Base-by-base conservation (phyloP, 306 rosid species). In the Sicyos edulis region DNA sequence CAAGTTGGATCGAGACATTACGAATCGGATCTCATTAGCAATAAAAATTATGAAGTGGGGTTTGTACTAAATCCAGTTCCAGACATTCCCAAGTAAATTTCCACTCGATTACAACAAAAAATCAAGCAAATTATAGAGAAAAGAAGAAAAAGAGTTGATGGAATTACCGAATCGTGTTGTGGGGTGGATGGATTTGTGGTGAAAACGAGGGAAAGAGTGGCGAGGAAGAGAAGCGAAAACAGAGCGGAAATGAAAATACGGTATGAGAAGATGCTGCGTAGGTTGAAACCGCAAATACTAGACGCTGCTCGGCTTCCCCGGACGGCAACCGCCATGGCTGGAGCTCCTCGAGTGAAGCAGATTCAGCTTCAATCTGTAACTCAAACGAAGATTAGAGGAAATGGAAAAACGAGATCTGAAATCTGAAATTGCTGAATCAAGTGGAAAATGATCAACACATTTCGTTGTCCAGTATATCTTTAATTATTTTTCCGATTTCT, bases 231-330 rank as follows among this genome's bases (percentile, higher is more conserved):
- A 54, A 95, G 90, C 49, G 91, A 86, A 60, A 95, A 86, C 84
- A 89, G 82, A 4, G 97, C 97, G 44, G 99, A 95, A 70, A 95
- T 87, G 83, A 95, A 95, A 92, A 95, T 87, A 92, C 97, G 86
- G 82, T 86, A 91, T 0, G 99, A 91, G 88, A 91, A 95, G 84
- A 88, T 82, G 87, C 89, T 87, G 55, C 92, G 91, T 54, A 88
- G 75, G 80, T 71, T 75, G 81, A 85, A 85, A 45, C 82, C 81
- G 50, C 81, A 88, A 49, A 78, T 54, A 29, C 79, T 82, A 4
- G 77, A 76, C 7, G 83, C 81, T 68, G 79, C 89, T 68, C 98
- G 85, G 91, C 87, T 61, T 74, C 96, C 99, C 75, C 99, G 85
- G 72, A 73, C 77, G 78, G 96, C 91, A 78, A 86, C 97, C 76